phyloP scores from a whole-genome alignment of 2,329 filamentous ascomycete species.

The Trichoderma sp. region DNA sequence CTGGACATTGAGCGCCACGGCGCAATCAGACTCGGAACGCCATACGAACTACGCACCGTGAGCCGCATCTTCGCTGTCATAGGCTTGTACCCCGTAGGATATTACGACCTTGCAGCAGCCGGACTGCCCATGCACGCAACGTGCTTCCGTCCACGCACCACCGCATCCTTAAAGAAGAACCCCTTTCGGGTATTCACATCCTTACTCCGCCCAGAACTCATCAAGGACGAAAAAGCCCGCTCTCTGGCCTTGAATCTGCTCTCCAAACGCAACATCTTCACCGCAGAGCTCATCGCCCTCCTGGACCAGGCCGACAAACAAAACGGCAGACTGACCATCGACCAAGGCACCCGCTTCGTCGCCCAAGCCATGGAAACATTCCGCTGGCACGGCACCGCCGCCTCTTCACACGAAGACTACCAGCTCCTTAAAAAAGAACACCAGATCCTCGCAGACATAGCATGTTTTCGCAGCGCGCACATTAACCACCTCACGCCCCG shows the following conservation, averaged over 20 bases:
- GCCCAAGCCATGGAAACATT: slow-evolving; percentile 51
- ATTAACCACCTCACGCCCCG: slow-evolving; percentile 60
- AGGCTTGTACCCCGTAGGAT: slow-evolving; percentile 54
- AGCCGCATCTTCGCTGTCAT: slow-evolving; percentile 50
- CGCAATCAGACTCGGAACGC: slow-evolving; percentile 52
- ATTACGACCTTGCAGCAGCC: slow-evolving; percentile 53
- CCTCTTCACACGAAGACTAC: slow-evolving; percentile 49
- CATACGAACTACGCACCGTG: slow-evolving; percentile 48
- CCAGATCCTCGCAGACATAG: slow-evolving; percentile 54
- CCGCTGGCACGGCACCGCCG: slow-evolving; percentile 50
- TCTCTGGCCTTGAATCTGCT: slow-evolving; percentile 43
- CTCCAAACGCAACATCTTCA: slow-evolving; percentile 48
- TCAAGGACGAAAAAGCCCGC: slow-evolving; percentile 40
- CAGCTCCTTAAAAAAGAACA: slow-evolving; percentile 47
- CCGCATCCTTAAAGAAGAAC: slow-evolving; percentile 43
- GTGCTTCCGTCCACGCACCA: slow-evolving; percentile 49
- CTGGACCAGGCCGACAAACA: slow-evolving; percentile 43
- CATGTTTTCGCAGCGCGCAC: slow-evolving; percentile 48
- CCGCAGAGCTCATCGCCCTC: slow-evolving; percentile 42
- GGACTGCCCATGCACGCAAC: slow-evolving; percentile 56
- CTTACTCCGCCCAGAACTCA: slow-evolving; percentile 46
- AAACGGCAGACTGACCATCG: slow-evolving; percentile 35
- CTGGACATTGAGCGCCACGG: slow-evolving; percentile 45
- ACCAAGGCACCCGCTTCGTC: slow-evolving; percentile 46
- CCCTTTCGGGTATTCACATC: slow-evolving; percentile 50